A percentile compares a stretch with the other conserved stretches of the same genome.
phyloP scores from a whole-genome alignment of 345 rosid genomes.

The Heritiera littoralis region DNA sequence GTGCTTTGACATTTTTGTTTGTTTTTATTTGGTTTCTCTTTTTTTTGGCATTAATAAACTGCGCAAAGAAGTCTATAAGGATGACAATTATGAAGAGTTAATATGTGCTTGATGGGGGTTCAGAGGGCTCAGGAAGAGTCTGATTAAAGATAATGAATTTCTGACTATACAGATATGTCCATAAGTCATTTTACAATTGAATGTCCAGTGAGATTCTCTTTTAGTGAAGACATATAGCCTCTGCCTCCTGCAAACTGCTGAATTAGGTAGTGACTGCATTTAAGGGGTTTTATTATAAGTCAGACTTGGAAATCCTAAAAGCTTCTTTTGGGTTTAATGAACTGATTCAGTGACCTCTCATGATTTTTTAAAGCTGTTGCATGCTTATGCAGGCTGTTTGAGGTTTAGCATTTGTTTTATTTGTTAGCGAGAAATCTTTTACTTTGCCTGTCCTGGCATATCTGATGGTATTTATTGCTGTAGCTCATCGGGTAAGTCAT shows the following conservation, averaged over 20 bases:
- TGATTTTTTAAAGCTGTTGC: not conserved
- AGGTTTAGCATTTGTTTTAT: constrained; percentile 2
- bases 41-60: not conserved
- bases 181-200: not conserved
- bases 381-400: not conserved
- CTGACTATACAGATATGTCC: not conserved
- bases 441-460: not conserved
- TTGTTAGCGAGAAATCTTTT: not conserved
- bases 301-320: not conserved
- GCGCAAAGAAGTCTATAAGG: not conserved
- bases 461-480: not conserved
- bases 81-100: not conserved
- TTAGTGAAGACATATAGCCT: not conserved
- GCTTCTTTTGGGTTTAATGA: not conserved
- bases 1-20: not conserved
- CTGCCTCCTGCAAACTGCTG: not conserved
- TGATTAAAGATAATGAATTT: not conserved
- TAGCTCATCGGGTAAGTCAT: not conserved
- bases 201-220: not conserved
- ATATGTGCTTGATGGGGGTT: not conserved
- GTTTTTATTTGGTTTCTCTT: not conserved
- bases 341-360: not conserved
- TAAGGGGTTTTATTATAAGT: not conserved
- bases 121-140: not conserved
- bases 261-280: not conserved